phyloP scores from a whole-genome alignment of 2,329 filamentous ascomycete genomes.

The Paradendryphiella salina region DNA sequence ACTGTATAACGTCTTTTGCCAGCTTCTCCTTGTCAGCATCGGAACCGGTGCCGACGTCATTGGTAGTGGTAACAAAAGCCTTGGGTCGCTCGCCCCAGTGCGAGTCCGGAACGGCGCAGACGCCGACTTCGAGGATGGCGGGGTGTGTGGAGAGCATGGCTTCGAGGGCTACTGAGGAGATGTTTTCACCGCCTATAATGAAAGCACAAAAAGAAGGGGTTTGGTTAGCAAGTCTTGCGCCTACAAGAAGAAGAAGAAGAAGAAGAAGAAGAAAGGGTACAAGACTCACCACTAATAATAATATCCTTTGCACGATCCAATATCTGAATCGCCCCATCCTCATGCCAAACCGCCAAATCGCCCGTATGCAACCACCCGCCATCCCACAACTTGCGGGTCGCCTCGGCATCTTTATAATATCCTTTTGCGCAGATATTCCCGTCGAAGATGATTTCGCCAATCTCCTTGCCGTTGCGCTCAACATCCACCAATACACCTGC shows the following conservation, averaged over 20 bases:
- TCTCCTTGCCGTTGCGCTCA: slow-evolving; percentile 69
- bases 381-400: slow-evolving; percentile 82
- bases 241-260: neutral
- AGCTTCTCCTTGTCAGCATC: slow-evolving; percentile 56
- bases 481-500: slow-evolving; percentile 70
- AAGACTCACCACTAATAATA: slow-evolving; percentile 79
- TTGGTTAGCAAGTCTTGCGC: neutral
- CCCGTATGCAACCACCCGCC: slow-evolving; percentile 88
- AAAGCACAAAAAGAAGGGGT: neutral
- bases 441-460: slow-evolving; percentile 81
- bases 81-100: slow-evolving; percentile 98
- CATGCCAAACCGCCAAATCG: slow-evolving; percentile 90
- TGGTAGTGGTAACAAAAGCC: slow-evolving; percentile 82
- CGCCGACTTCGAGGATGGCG: slow-evolving; percentile 85
- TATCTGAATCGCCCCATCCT: slow-evolving; percentile 88
- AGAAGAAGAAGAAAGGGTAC: neutral
- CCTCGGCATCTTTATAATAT: slow-evolving; percentile 88
- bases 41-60: slow-evolving; percentile 24
- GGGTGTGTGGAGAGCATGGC: slow-evolving; percentile 87
- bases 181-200: slow-evolving; percentile 85
- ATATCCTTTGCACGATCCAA: slow-evolving; percentile 95
- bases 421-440: slow-evolving; percentile 92
- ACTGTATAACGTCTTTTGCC: slow-evolving; percentile 74
- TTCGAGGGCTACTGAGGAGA: slow-evolving; percentile 90
- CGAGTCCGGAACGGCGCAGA: slow-evolving; percentile 82